Base-by-base conservation (phyloP, 106 monocot genomes). In the Xerophyta viscosa region DNA sequence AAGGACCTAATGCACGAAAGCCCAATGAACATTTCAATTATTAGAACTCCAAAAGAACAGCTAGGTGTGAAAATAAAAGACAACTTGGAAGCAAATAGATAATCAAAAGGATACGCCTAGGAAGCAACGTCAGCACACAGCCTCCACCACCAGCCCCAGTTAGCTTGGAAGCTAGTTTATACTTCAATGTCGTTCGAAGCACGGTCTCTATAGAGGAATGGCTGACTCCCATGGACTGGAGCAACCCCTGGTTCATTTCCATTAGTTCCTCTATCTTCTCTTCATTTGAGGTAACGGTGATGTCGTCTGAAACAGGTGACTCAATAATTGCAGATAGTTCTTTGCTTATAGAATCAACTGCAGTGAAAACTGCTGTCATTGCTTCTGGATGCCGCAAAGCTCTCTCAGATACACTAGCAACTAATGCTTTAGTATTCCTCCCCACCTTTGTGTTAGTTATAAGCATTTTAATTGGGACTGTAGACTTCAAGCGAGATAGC, bases 71-170 rank as follows among this genome's bases (percentile, higher is more conserved):
- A n/a, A n/a, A n/a, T n/a, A n/a, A n/a, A n/a, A n/a, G n/a, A n/a
- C n/a, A n/a, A n/a, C n/a, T n/a, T n/a, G n/a, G n/a, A n/a, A n/a
- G n/a, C n/a, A n/a, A 20, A 48, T 22, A 37, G 2, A 56, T 19
- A 39, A 8, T 49, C 48, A 11, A 5, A 77, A 80, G 82, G 76
- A 87, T 88, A 94, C 88, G 24, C 27, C 70, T 77, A 24, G 84
- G 94, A 17, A 88, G 48, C 30, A 82, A 72, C 27, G 94, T 96
- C 76, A 96, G 67, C 41, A 96, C 88, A 60, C 94, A 96, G 6
- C 94, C 94, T 52, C 94, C 94, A 46, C 94, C 94, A 61, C 94
- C 94, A 65, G 94, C 94, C 10, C 88, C 94, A 17, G 94, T 96
- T 37, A 96, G 64, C 61, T 96, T 96, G 17, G 88, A 88, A 66